These are phyloP conservation scores for Aspergillus neotritici DNA, from an alignment of 2,329 filamentous ascomycete species.

Conservation along the genomic window DNA sequence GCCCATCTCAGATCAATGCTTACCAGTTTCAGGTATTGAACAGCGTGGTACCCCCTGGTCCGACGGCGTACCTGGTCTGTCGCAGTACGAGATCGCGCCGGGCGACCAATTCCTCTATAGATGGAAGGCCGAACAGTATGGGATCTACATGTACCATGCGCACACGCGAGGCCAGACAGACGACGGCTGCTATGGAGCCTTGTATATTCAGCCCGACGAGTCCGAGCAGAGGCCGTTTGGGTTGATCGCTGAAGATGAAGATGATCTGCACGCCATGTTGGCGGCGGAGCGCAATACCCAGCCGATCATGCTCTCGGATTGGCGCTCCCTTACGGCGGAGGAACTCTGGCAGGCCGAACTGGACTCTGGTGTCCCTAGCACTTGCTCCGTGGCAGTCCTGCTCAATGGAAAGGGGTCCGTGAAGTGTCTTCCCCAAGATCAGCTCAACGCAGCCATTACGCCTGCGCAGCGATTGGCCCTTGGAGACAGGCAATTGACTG, in stretches of 20 bases:
- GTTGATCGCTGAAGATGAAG: slow-evolving; percentile 26
- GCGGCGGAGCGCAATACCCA: slow-evolving; percentile 45
- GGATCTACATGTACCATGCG: slow-evolving; percentile 58
- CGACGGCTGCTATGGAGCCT: slow-evolving; percentile 55
- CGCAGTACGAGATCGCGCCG: slow-evolving; percentile 49
- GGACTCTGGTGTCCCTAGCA: slow-evolving; percentile 35
- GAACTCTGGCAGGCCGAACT: slow-evolving; percentile 33
- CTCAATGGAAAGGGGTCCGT: slow-evolving; percentile 53
- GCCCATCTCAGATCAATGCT: not conserved
- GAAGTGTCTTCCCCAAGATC: slow-evolving; percentile 17
- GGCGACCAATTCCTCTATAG: slow-evolving; percentile 48
- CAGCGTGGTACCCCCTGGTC: slow-evolving; percentile 54
- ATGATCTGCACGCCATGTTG: slow-evolving; percentile 40
- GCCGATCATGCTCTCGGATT: slow-evolving; percentile 53
- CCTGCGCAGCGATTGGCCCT: slow-evolving; percentile 8
- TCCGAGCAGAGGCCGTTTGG: slow-evolving; percentile 23
- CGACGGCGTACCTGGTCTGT: slow-evolving; percentile 55
- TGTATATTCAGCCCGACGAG: slow-evolving; percentile 41
- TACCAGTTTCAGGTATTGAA: slow-evolving; percentile 18
- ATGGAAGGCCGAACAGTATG: slow-evolving; percentile 53
- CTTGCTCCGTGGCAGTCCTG: slow-evolving; percentile 57
- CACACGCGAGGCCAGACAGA: slow-evolving; percentile 53
- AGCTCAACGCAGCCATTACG: slow-evolving; percentile 31
- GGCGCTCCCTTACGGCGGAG: slow-evolving; percentile 50
- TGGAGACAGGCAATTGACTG: slow-evolving; percentile 21